Conservation (phyloP, 2,329 filamentous ascomycete species). For the Paramyrothecium sp. region DNA sequence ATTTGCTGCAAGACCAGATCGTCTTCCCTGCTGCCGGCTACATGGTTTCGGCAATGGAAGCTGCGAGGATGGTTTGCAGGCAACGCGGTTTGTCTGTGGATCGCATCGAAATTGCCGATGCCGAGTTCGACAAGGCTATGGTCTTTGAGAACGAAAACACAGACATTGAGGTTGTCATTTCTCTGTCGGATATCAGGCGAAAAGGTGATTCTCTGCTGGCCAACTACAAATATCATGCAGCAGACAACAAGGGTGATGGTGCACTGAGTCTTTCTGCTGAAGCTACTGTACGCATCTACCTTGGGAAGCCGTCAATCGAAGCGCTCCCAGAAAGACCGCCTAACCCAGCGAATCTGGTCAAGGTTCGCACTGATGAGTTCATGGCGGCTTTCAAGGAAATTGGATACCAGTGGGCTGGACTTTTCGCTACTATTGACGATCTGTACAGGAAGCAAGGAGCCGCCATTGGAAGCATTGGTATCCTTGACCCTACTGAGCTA, state of each 20-base stretch:
- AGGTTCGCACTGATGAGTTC: background rate
- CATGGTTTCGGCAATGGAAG: constrained; percentile 30
- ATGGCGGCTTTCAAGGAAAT: background rate
- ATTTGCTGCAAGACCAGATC: constrained; percentile 25
- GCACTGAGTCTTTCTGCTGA: background rate
- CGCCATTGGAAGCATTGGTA: background rate
- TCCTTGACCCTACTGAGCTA: background rate
- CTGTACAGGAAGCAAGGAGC: background rate
- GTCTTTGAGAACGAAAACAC: background rate
- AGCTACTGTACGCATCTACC: too few species aligned
- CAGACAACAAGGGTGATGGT: background rate
- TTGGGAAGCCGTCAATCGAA: background rate
- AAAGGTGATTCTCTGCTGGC: background rate
- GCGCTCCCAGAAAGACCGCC: background rate
- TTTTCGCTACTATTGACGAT: background rate
- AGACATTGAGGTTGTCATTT: background rate
- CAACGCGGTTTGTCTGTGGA: background rate
- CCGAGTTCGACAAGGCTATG: background rate
- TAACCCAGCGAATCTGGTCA: background rate
- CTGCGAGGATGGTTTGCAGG: background rate
- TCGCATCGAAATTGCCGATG: background rate
- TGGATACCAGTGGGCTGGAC: background rate
- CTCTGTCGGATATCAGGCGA: background rate
- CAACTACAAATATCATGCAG: background rate
- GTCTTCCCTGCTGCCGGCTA: constrained; percentile 37